A percentile compares a stretch with the other conserved stretches of the same genome.
Evolutionary conservation across 164 flowering plant genomes (phyloP).

Genomic region (Vitis riparia): DNA sequence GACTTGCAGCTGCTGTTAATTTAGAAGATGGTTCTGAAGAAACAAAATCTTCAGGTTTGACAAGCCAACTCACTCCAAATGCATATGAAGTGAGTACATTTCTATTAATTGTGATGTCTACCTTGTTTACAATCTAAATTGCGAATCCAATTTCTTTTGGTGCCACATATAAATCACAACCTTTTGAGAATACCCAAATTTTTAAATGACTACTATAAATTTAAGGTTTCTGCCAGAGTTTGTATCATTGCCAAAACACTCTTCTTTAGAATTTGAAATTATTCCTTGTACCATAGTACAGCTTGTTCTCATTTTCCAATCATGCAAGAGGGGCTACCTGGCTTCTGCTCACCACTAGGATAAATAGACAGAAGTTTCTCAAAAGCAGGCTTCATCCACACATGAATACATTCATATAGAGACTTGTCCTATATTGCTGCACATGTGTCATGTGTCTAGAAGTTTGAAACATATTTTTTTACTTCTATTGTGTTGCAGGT

Average conservation of each 20-base stretch:
- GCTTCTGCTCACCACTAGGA: neutral
- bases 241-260: neutral
- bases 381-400: neutral
- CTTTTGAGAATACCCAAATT: no score
- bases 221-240: no score
- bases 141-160: no score
- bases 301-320: neutral
- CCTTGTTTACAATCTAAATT: no score
- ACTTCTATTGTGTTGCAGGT: conserved; percentile 39
- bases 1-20: conserved; percentile 29
- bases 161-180: no score
- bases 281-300: no score
- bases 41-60: conserved; percentile 24
- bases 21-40: conserved; percentile 28
- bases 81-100: conserved; percentile 41
- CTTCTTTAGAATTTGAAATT: neutral
- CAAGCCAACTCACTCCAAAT: conserved; percentile 49
- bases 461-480: neutral
- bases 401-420: neutral
- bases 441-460: neutral
- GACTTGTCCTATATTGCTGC: neutral
- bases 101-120: neutral
- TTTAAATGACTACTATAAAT: no score
- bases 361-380: neutral
- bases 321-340: neutral